These are phyloP conservation scores for Puccinellia tenuiflora DNA, from an alignment of 176 grass and related monocot genomes.

Conservation along the genomic window DNA sequence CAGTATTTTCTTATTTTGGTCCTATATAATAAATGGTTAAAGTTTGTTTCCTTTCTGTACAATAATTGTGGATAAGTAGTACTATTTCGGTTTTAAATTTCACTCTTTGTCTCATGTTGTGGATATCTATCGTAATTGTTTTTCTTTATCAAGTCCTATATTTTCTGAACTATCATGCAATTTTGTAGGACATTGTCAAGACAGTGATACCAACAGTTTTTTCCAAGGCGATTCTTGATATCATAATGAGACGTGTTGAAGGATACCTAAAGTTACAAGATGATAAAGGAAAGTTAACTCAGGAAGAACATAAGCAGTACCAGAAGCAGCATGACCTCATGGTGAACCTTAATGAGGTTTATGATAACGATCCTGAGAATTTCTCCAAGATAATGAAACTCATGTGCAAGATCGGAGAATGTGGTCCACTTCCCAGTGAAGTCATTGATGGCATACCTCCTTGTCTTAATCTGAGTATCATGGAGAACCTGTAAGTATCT, in stretches of 20 bases:
- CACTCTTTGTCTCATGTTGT: neutral
- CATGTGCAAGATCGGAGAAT: neutral
- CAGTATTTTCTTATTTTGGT: neutral
- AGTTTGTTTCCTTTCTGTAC: neutral
- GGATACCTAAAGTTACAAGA: neutral
- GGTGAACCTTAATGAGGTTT: neutral
- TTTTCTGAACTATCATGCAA: neutral
- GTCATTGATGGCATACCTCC: constrained; percentile 1
- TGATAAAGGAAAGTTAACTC: neutral
- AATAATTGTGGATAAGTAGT: neutral
- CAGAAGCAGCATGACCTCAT: neutral
- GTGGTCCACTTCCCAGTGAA: neutral
- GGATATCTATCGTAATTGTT: neutral
- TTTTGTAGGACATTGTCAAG: neutral
- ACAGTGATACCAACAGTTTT: neutral
- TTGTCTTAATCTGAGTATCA: neutral
- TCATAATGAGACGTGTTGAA: neutral
- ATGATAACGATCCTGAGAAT: neutral
- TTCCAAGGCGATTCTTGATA: neutral
- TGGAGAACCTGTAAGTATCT: neutral
- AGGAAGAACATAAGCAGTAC: neutral
- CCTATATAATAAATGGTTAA: neutral
- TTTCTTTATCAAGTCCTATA: neutral
- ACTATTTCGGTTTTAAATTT: neutral
- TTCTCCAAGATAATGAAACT: constrained; percentile 1